Evolutionary conservation across 148 eudicot species (phyloP), one percentile per base, ranked within the genome.

Genomic region (Linanthus parryae): DNA sequence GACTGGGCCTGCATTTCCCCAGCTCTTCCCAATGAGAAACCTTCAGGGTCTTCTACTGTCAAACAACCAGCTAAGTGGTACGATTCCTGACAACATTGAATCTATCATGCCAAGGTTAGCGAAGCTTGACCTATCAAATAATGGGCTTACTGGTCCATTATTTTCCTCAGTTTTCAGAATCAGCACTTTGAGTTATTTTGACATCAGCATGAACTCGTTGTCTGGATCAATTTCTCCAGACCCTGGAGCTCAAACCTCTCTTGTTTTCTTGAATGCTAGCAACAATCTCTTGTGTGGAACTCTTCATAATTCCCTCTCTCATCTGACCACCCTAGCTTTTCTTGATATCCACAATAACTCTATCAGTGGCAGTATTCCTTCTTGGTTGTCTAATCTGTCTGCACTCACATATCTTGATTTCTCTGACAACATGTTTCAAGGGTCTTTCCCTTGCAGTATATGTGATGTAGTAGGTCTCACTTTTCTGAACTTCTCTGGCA

Each of bases 11-110:
- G 43, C 59, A 21, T 22, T 68, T 59, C 78, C 84, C 24, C 63
- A 50, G 24, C 52, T 60, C 13, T 68, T 72, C 63, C 53, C 82
- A 55, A 52, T 76, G 64, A 68, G 41, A 63, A 81, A 74, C 56
- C 87, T 88, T 57, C 96, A 88, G 56, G 96, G 96, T 4, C 81
- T 88, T 17, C 19, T 81, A 42, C 76, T 84, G 15, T 88, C 96
- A n/a, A 81, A 84, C 52, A 88, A 88, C 43, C 43, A 61, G 51
- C 49, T 88, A 17, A 60, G 68, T 23, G 97, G 94, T 42, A 35
- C 70, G 2, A 71, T 88, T 24, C 94, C 97, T 15, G 65, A 62
- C 47, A 47, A 66, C 59, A 27, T 77, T 28, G 79, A 61, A 52
- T 65, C 66, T 8, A 25, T 64, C 26, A 49, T 77, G 64, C 78